Percentiles rank a stretch among this genome's conserved stretches.
Evolutionary conservation across 108 stramenopile genomes (phyloP).

Genomic region (Cylindrotheca fusiformis): DNA sequence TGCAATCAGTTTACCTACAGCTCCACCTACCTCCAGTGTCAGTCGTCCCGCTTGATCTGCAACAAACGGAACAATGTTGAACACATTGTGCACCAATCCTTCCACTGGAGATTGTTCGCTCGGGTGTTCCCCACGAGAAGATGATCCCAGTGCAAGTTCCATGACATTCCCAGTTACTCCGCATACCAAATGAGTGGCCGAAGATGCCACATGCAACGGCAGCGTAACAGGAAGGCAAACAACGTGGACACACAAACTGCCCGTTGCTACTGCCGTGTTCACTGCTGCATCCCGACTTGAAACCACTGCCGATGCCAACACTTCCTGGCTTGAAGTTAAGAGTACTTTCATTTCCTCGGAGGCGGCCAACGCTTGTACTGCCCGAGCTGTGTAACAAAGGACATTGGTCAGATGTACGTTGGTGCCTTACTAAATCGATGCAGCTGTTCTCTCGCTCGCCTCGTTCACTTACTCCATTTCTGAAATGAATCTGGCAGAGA

Average conservation of each 20-base stretch:
- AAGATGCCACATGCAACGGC: slow-evolving; percentile 35
- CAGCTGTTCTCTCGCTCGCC: slow-evolving; percentile 4
- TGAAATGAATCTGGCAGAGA: slow-evolving; percentile 27
- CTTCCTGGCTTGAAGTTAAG: slow-evolving; percentile 20
- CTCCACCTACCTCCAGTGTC: slow-evolving; percentile 8
- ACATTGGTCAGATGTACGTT: too few species aligned
- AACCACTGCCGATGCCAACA: slow-evolving; percentile 9
- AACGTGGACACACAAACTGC: slow-evolving; percentile 26
- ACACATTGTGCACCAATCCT: slow-evolving; percentile 10
- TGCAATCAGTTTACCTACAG: background rate
- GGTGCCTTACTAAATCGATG: too few species aligned
- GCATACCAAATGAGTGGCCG: slow-evolving; percentile 23
- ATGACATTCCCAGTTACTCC: slow-evolving; percentile 15
- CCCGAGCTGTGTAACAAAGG: slow-evolving; percentile 2
- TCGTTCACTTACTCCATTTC: slow-evolving; percentile 23
- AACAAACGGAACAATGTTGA: slow-evolving; percentile 20
- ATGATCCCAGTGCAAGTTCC: slow-evolving; percentile 6
- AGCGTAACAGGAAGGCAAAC: slow-evolving; percentile 41
- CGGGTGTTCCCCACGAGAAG: background rate
- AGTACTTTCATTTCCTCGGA: slow-evolving; percentile 41
- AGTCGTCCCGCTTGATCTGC: slow-evolving; percentile 4
- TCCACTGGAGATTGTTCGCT: slow-evolving; percentile 18
- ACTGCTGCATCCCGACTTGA: slow-evolving; percentile 14
- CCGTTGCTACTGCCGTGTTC: slow-evolving; percentile 13
- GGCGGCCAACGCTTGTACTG: slow-evolving; percentile 16